Conservation (phyloP, 139 green algal species). For the Coccomyxa sp. region DNA sequence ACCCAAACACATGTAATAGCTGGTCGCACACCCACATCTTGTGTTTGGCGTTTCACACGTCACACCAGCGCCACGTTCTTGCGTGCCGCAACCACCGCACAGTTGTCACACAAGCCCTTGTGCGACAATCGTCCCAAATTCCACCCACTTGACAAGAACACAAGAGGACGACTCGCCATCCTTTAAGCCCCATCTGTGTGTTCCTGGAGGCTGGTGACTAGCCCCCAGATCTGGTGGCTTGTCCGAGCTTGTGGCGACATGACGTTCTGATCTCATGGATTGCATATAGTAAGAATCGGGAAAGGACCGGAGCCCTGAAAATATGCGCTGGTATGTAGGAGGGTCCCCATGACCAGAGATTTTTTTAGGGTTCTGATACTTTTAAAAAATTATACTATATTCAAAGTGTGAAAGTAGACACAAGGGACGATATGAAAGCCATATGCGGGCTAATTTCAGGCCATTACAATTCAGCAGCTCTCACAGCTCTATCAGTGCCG, state of each 20-base stretch:
- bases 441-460: background rate
- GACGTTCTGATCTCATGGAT: background rate
- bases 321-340: background rate
- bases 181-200: background rate
- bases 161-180: background rate
- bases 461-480: background rate
- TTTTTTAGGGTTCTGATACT: background rate
- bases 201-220: background rate
- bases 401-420: background rate
- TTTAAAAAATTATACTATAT: conserved; percentile 4
- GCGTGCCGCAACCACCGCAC: background rate
- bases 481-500: background rate
- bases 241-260: background rate
- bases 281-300: background rate
- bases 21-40: background rate
- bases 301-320: conserved; percentile 4
- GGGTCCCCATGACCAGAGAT: background rate
- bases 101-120: background rate
- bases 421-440: background rate
- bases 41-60: background rate
- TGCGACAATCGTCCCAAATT: background rate
- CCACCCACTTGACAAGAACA: background rate
- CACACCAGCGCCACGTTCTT: background rate
- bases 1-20: background rate
- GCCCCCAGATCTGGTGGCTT: background rate